These are phyloP conservation scores for Solanum aculeatissimum DNA, from an alignment of 305 asterid genomes.

Conservation along the genomic window DNA sequence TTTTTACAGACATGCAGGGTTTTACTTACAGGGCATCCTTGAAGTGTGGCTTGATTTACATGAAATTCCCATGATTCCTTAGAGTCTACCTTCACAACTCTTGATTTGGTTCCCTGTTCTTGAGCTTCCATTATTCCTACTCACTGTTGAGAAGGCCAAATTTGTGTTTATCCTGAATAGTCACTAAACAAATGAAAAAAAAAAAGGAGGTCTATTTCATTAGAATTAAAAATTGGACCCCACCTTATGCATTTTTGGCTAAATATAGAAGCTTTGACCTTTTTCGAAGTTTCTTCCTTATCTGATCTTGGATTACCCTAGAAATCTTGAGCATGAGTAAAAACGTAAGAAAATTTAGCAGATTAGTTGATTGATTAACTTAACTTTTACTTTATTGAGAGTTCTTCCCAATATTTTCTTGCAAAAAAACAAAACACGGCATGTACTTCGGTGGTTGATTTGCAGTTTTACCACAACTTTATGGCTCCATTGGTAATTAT, in stretches of 20 bases:
- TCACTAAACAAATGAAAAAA: not conserved
- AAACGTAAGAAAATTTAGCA: not conserved
- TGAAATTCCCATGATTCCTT: conserved; percentile 30
- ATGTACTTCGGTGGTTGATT: not conserved
- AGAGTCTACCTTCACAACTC: not conserved
- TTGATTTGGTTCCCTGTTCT: not conserved
- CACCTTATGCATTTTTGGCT: not conserved
- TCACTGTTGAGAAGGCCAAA: not conserved
- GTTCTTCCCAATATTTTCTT: no score
- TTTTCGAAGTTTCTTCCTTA: not conserved
- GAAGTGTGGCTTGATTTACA: conserved; percentile 22
- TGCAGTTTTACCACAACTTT: not conserved
- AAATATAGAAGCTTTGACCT: not conserved
- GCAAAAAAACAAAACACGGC: not conserved
- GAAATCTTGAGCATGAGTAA: not conserved
- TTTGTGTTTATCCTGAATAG: not conserved
- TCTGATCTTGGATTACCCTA: not conserved
- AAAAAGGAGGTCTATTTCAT: not conserved
- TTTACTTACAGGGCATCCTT: conserved; percentile 31
- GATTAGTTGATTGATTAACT: not conserved
- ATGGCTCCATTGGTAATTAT: not conserved
- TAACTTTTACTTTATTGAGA: not conserved
- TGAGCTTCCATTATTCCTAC: not conserved
- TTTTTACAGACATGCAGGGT: not conserved
- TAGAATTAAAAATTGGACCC: not conserved